phyloP scores from a whole-genome alignment of 192 early-diverging fungal species.

The Gaertneriomyces semiglobifer region DNA sequence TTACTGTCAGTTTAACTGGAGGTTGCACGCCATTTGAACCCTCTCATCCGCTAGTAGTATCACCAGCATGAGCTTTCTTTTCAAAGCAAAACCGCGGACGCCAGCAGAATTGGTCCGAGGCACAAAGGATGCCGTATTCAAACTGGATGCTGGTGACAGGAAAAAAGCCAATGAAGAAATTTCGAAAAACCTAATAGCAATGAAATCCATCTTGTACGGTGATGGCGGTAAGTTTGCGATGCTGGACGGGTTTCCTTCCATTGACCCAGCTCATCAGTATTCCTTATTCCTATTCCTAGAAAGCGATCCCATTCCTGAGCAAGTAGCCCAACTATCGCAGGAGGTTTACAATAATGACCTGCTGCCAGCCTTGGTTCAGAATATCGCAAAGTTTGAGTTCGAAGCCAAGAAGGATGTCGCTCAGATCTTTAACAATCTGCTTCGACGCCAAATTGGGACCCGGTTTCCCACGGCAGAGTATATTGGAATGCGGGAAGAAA shows the following conservation, averaged over 20 bases:
- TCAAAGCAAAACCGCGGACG: slow-evolving; percentile 32
- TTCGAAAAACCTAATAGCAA: slow-evolving; percentile 85
- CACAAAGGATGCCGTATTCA: slow-evolving; percentile 79
- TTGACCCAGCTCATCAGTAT: not conserved
- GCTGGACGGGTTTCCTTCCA: not conserved
- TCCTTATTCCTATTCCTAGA: slow-evolving; percentile 45
- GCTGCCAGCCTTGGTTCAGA: slow-evolving; percentile 80
- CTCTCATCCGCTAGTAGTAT: too few relatives aligned
- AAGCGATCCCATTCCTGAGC: slow-evolving; percentile 80
- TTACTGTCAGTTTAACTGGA: too few relatives aligned
- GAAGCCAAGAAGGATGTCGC: slow-evolving; percentile 94
- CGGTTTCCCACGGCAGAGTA: slow-evolving; percentile 97
- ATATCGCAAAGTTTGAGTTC: slow-evolving; percentile 92
- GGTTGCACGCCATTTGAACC: too few relatives aligned
- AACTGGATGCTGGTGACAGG: slow-evolving; percentile 68
- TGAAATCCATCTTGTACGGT: slow-evolving; percentile 93
- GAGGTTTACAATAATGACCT: slow-evolving; percentile 93
- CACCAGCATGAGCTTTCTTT: slow-evolving; percentile 28
- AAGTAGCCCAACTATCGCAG: slow-evolving; percentile 89
- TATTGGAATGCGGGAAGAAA: slow-evolving; percentile 76
- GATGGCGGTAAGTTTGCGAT: slow-evolving; percentile 71
- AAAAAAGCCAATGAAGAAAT: slow-evolving; percentile 93
- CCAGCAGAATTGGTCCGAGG: slow-evolving; percentile 86
- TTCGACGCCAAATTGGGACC: slow-evolving; percentile 90
- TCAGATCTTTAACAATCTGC: slow-evolving; percentile 95